These are phyloP conservation scores for Eucalyptus sp. DNA, from an alignment of 345 rosid species.

Conservation along the genomic window DNA sequence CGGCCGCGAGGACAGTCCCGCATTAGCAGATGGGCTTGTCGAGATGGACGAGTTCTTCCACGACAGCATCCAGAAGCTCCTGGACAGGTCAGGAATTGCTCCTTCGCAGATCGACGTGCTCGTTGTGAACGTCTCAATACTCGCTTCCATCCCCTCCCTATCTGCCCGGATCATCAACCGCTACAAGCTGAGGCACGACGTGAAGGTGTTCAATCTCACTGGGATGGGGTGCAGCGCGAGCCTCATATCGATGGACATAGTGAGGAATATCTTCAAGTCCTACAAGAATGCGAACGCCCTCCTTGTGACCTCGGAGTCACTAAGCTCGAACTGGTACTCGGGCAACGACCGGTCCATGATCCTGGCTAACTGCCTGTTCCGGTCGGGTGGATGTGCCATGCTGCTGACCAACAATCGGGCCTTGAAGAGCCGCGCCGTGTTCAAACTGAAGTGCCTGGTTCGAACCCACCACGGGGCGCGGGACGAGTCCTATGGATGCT, in stretches of 20 bases:
- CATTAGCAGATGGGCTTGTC: conserved; percentile 31
- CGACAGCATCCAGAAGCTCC: conserved; percentile 47
- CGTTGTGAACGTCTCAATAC: conserved; percentile 74
- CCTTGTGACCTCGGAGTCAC: conserved; percentile 59
- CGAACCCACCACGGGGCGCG: conserved; percentile 80
- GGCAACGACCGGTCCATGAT: conserved; percentile 86
- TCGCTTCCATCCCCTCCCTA: conserved; percentile 45
- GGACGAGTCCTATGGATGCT: conserved; percentile 63
- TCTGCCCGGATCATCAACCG: conserved; percentile 49
- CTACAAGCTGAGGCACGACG: conserved; percentile 66
- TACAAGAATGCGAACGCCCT: conserved; percentile 41
- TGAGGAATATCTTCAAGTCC: conserved; percentile 38
- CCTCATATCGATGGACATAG: conserved; percentile 61
- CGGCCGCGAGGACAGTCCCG: conserved; percentile 47
- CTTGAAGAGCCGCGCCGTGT: conserved; percentile 32
- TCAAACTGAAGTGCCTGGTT: conserved; percentile 63
- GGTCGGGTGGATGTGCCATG: conserved; percentile 74
- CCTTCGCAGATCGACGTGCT: conserved; percentile 64
- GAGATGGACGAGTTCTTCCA: conserved; percentile 87
- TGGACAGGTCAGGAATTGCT: conserved; percentile 43
- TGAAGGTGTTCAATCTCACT: conserved; percentile 54
- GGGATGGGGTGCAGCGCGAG: conserved; percentile 99
- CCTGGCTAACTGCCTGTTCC: conserved; percentile 69
- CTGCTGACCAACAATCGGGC: conserved; percentile 67
- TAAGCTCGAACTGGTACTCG: conserved; percentile 75